These are phyloP conservation scores for Murraya koenigii DNA, from an alignment of 345 rosid species.

Conservation along the genomic window DNA sequence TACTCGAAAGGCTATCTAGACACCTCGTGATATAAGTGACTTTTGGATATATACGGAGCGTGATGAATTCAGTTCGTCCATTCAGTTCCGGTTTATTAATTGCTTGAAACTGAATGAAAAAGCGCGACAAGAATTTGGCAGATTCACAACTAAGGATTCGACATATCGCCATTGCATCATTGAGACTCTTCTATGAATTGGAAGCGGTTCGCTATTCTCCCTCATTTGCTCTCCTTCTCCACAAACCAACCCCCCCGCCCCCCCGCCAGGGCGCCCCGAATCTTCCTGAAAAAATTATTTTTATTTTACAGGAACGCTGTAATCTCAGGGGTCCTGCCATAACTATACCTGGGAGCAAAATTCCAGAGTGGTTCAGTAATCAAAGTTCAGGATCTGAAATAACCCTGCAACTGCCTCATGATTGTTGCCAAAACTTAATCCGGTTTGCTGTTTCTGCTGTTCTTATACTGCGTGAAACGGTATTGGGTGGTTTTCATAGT, in stretches of 20 bases:
- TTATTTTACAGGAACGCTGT: neutral
- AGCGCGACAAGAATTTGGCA: neutral
- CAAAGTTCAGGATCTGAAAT: neutral
- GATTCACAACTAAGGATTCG: neutral
- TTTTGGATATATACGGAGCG: too few relatives aligned
- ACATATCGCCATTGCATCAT: neutral
- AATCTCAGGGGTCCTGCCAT: neutral
- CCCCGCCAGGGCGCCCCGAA: too few relatives aligned
- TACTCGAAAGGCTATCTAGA: neutral
- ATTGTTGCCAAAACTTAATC: neutral
- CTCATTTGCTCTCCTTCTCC: neutral
- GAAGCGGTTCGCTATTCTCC: neutral
- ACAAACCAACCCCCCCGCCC: too few relatives aligned
- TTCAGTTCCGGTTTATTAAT: neutral
- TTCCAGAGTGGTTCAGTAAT: constrained; percentile 7
- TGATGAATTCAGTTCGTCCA: too few relatives aligned
- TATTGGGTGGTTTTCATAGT: neutral
- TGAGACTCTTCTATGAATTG: neutral
- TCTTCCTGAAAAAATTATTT: neutral
- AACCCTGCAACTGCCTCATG: neutral
- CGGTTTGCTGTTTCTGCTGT: constrained; percentile 1
- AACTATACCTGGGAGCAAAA: neutral
- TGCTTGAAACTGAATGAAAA: constrained; percentile 1
- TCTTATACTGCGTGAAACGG: neutral
- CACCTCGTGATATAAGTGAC: accelerated